Evolutionary conservation across 768 basidiomycete genomes (phyloP), one percentile per base, ranked within the genome.

Genomic region (Rhodotorula paludigena): DNA sequence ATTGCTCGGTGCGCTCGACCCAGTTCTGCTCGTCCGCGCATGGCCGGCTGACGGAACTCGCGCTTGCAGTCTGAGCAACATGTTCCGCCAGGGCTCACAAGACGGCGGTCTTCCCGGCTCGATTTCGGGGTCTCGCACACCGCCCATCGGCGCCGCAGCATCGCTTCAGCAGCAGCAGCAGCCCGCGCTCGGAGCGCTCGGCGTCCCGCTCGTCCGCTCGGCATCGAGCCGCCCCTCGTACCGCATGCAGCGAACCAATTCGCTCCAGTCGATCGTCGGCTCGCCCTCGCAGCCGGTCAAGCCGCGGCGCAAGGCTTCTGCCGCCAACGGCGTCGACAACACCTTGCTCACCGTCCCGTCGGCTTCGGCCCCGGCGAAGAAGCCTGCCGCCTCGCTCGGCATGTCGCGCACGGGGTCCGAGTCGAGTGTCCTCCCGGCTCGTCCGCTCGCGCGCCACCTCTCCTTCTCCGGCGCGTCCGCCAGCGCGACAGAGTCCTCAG

Each of bases 251-350:
- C 64, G 69, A 20, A 66, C 60, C 49, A 66, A 63, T 60, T 70
- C 69, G 20, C 64, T 70, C 38, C 60, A 61, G 33, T 63, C 69
- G 35, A 70, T 70, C 53, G 69, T 57, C 39, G 69, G 69, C 41
- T 70, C 69, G 36, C 69, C 69, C 11, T 66, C 64, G 0, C 69
- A 66, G 30, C 69, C 69, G 5, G 33, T 16, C 33, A 63, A 64
- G 39, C 28, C 28, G 56, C 33, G 41, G 25, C 65, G 33, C 47
- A 48, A 48, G 47, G n/a, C n/a, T 28, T 25, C n/a, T 25, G 47
- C 48, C 51, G 28, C 41, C 21, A 14, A 60, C 38, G 25, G 11
- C 21, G 10, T 38, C 58, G 21, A 44, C 28, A 10, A 44, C 36
- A 18, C 45, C 55, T 3, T 42, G 48, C 51, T 33, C 51, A 10